A percentile compares a stretch with the other conserved stretches of the same genome.
Evolutionary conservation across 1,139 yeast species (phyloP).

Genomic region (Geotrichum citri-aurantii): DNA sequence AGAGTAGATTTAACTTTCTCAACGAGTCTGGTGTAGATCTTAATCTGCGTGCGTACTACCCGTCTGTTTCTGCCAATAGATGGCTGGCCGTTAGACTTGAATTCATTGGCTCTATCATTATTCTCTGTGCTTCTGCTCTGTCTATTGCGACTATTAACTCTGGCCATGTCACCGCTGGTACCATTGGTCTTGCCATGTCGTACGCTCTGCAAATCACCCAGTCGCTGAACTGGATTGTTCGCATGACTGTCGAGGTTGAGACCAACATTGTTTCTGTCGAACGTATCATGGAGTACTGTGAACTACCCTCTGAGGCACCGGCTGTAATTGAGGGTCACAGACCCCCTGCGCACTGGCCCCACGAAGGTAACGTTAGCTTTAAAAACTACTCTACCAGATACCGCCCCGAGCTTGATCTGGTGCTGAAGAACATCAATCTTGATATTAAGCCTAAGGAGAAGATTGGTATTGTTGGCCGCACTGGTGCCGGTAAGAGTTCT

Average conservation of each 20-base stretch:
- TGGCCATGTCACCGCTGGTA: slow-evolving; percentile 56
- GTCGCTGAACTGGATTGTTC: slow-evolving; percentile 91
- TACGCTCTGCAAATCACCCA: slow-evolving; percentile 92
- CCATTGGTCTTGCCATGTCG: slow-evolving; percentile 87
- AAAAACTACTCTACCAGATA: slow-evolving; percentile 76
- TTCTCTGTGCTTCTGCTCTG: slow-evolving; percentile 71
- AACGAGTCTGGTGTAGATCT: slow-evolving; percentile 75
- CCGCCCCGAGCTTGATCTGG: slow-evolving; percentile 77
- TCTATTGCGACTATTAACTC: slow-evolving; percentile 14
- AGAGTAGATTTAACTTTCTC: slow-evolving; percentile 61
- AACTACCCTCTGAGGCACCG: slow-evolving; percentile 75
- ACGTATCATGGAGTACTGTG: slow-evolving; percentile 82
- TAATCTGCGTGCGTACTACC: slow-evolving; percentile 88
- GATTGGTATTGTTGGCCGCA: slow-evolving; percentile 83
- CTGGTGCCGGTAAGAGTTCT: slow-evolving; percentile 96
- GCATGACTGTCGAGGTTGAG: slow-evolving; percentile 97
- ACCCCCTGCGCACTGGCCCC: slow-evolving; percentile 76
- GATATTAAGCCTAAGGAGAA: slow-evolving; percentile 72
- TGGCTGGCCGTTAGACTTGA: slow-evolving; percentile 96
- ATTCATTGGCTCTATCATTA: slow-evolving; percentile 80
- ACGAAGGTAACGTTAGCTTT: slow-evolving; percentile 63
- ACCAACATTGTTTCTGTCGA: slow-evolving; percentile 96
- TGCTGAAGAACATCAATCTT: slow-evolving; percentile 64
- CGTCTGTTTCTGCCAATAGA: slow-evolving; percentile 88
- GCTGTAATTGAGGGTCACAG: slow-evolving; percentile 60